A percentile compares a stretch with the other conserved stretches of the same genome.
These are phyloP conservation scores for Cladorrhinum samala DNA, from an alignment of 495 filamentous ascomycete genomes.

Conservation along the genomic window DNA sequence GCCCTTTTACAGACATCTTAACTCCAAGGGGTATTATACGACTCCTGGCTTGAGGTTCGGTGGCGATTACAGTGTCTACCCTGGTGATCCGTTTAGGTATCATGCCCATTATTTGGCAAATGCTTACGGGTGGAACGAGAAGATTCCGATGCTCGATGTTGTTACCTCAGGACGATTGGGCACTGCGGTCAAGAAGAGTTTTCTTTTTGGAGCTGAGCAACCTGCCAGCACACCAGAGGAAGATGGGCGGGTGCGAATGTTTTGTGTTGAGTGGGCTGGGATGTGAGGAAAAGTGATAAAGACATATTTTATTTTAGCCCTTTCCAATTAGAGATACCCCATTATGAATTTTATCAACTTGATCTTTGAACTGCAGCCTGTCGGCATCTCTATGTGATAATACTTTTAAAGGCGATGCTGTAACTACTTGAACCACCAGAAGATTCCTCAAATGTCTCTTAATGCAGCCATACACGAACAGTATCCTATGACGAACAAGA, in stretches of 20 bases:
- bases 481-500: background rate
- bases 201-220: constrained; percentile 65
- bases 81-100: constrained; percentile 88
- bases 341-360: background rate
- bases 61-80: constrained; percentile 88
- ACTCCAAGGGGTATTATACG: constrained; percentile 74
- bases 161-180: constrained; percentile 81
- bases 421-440: too few species aligned
- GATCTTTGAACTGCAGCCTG: background rate
- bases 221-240: background rate
- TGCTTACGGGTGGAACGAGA: constrained; percentile 75
- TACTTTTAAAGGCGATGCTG: too few species aligned
- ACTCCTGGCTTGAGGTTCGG: constrained; percentile 91
- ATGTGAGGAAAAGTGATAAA: constrained; percentile 18
- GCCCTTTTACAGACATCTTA: constrained; percentile 68
- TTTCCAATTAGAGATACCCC: constrained; percentile 21
- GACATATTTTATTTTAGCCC: background rate
- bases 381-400: too few species aligned
- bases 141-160: constrained; percentile 75
- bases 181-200: constrained; percentile 94
- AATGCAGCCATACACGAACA: too few species aligned
- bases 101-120: constrained; percentile 86
- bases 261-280: constrained; percentile 33
- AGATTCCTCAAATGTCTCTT: too few species aligned
- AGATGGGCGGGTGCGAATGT: constrained; percentile 21